Evolutionary conservation across 2,329 filamentous ascomycete genomes (phyloP).

Genomic region (Byssochlamys sp.): DNA sequence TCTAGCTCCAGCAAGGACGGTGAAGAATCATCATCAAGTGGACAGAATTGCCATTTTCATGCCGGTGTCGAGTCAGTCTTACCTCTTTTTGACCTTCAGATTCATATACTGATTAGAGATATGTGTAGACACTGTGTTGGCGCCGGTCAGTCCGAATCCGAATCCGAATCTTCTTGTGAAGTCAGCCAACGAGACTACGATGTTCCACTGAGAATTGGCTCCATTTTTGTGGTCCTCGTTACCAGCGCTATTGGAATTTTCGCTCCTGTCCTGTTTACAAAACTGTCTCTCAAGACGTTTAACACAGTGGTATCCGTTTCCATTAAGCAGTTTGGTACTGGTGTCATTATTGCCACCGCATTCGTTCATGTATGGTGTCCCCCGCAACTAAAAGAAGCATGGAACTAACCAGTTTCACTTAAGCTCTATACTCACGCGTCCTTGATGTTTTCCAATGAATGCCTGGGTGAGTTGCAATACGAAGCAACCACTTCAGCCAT

Average conservation of each 20-base stretch:
- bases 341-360: slow-evolving; percentile 31
- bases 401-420: background rate
- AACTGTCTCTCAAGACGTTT: slow-evolving; percentile 45
- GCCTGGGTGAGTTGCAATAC: slow-evolving; percentile 56
- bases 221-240: slow-evolving; percentile 12
- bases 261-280: slow-evolving; percentile 54
- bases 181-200: slow-evolving; percentile 52
- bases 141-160: slow-evolving; percentile 34
- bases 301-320: slow-evolving; percentile 48
- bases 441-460: slow-evolving; percentile 63
- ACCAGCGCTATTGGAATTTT: slow-evolving; percentile 52
- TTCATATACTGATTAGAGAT: slow-evolving; percentile 4
- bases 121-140: slow-evolving; percentile 45
- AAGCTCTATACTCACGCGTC: slow-evolving; percentile 63
- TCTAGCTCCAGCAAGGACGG: slow-evolving; percentile 20
- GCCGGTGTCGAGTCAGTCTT: slow-evolving; percentile 61
- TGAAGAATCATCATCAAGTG: slow-evolving; percentile 11
- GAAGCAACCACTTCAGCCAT: slow-evolving; percentile 62
- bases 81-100: background rate
- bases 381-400: too few relatives aligned
- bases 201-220: slow-evolving; percentile 57
- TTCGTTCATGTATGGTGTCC: slow-evolving; percentile 27
- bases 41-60: slow-evolving; percentile 61
- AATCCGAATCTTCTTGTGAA: slow-evolving; percentile 35
- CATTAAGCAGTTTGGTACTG: slow-evolving; percentile 51